Evolutionary conservation across 2,329 filamentous ascomycete species (phyloP).

Genomic region (Pyricularia sp.): DNA sequence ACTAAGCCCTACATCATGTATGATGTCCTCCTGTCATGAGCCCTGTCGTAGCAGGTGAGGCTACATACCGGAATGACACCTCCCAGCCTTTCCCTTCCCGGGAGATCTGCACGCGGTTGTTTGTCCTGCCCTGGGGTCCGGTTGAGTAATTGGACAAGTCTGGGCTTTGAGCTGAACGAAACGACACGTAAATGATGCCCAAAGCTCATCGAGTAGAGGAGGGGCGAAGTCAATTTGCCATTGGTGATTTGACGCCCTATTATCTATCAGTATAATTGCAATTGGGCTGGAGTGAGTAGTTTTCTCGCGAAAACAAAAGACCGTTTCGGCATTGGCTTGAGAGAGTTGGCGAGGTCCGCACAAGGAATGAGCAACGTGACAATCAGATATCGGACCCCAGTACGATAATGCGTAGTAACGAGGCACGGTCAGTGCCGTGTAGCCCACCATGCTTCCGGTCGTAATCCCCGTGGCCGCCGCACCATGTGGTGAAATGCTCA

Average conservation of each 20-base stretch:
- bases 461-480: neutral
- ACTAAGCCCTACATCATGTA: neutral
- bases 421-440: neutral
- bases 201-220: neutral
- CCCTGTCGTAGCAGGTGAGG: neutral
- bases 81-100: neutral
- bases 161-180: neutral
- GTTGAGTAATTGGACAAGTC: neutral
- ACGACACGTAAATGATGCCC: neutral
- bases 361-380: neutral
- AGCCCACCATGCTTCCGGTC: neutral
- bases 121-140: neutral
- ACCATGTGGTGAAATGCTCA: neutral
- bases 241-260: neutral
- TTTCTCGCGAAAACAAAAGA: neutral
- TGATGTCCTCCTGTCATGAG: neutral
- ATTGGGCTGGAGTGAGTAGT: neutral
- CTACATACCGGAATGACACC: neutral
- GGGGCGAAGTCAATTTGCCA: neutral
- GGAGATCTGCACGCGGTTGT: neutral
- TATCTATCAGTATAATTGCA: neutral
- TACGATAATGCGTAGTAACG: neutral
- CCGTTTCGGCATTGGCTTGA: neutral
- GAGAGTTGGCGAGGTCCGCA: neutral
- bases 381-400: neutral